Base-by-base conservation (phyloP, 208 protist genomes). In the Blastocrithidia nonstop region DNA sequence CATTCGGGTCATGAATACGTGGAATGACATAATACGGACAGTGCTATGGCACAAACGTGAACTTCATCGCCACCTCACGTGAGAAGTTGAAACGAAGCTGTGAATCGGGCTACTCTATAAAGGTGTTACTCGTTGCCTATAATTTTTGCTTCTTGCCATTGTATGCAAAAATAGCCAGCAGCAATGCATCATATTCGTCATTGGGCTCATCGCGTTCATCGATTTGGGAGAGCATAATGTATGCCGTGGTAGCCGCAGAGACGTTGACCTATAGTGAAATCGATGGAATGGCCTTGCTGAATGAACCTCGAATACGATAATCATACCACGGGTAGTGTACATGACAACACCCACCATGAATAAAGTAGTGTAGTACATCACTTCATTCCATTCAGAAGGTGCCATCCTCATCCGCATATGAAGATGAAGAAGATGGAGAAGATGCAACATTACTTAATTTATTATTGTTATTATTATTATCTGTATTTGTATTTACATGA, bases 361-460 rank as follows among this genome's bases (percentile, higher is more conserved):
- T 38, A 63, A 91, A 91, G 17, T 54, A 45, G 32, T 56, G 55
- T 15, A 79, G 45, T 17, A 57, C 71, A 47, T 87, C 77, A 19
- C 41, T 56, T 77, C 76, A 88, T 48, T 74, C 71, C 58, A 90
- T 71, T 77, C 81, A 90, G 61, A 90, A 87, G 50, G 71, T 71
- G 51, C 63, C 44, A 40, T 90, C 76, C 3, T 6, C 11, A 25
- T 73, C 61, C 2, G 27, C 47, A n/a, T n/a, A n/a, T n/a, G n/a
- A n/a, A n/a, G n/a, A n/a, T n/a, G n/a, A n/a, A n/a, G n/a, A n/a
- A n/a, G n/a, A n/a, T n/a, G n/a, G n/a, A n/a, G n/a, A n/a, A n/a
- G n/a, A n/a, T n/a, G n/a, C n/a, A n/a, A n/a, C n/a, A n/a, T n/a
- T n/a, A n/a, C n/a, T n/a, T n/a, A n/a, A n/a, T n/a, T n/a, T n/a